phyloP scores from a whole-genome alignment of 2,329 filamentous ascomycete species.

The Nemania sp. region DNA sequence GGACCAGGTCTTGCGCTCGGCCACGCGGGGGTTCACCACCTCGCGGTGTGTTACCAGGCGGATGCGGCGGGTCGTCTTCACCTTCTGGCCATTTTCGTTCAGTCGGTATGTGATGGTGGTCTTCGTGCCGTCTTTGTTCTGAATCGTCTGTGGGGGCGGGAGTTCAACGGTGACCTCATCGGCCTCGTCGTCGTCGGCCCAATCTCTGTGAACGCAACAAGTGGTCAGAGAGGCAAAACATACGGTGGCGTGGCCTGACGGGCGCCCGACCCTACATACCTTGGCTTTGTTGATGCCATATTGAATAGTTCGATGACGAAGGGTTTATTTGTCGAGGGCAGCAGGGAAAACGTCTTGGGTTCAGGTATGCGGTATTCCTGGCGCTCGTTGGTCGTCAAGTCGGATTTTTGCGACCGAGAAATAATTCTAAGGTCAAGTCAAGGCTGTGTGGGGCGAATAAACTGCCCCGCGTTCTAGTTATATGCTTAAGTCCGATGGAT shows the following conservation, averaged over 20 bases:
- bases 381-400: slow-evolving; percentile 12
- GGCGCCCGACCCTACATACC: slow-evolving; percentile 13
- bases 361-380: no score
- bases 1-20: slow-evolving; percentile 87
- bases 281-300: slow-evolving; percentile 32
- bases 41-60: slow-evolving; percentile 90
- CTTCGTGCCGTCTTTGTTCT: slow-evolving; percentile 98
- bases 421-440: slow-evolving; percentile 32
- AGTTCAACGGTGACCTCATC: slow-evolving; percentile 71
- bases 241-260: neutral
- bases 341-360: no score
- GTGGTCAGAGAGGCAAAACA: slow-evolving; percentile 10
- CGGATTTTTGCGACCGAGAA: slow-evolving; percentile 34
- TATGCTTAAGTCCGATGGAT: slow-evolving; percentile 15
- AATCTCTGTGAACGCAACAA: slow-evolving; percentile 58
- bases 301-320: no score
- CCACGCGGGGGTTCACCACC: slow-evolving; percentile 93
- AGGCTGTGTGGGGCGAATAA: slow-evolving; percentile 22
- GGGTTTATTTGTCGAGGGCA: no score
- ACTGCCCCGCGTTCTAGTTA: slow-evolving; percentile 15
- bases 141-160: slow-evolving; percentile 83
- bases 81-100: slow-evolving; percentile 92
- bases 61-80: slow-evolving; percentile 96
- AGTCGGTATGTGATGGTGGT: slow-evolving; percentile 88
- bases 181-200: slow-evolving; percentile 94